These are phyloP conservation scores for Exophiala mesophila DNA, from an alignment of 2,329 filamentous ascomycete species.

Conservation along the genomic window DNA sequence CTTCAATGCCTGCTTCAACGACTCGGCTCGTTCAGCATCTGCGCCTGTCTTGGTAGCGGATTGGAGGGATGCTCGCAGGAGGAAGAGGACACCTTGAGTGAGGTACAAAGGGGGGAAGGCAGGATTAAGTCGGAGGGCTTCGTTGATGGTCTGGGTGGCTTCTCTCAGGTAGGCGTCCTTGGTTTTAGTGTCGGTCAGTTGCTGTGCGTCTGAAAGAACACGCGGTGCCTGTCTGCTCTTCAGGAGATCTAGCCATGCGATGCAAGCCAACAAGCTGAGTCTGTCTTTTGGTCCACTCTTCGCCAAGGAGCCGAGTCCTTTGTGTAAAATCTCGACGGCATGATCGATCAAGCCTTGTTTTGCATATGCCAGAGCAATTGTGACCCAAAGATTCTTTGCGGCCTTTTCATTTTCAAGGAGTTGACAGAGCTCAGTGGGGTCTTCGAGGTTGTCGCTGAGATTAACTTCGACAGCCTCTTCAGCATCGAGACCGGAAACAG, in stretches of 20 bases:
- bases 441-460: conserved; percentile 83
- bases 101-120: conserved; percentile 87
- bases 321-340: conserved; percentile 64
- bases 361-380: conserved; percentile 92
- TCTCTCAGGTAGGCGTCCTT: conserved; percentile 90
- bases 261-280: conserved; percentile 62
- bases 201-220: conserved; percentile 58
- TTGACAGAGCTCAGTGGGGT: conserved; percentile 90
- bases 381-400: conserved; percentile 92
- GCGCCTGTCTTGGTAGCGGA: conserved; percentile 64
- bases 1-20: conserved; percentile 78
- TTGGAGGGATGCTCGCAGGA: conserved; percentile 81
- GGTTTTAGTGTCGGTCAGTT: conserved; percentile 70
- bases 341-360: conserved; percentile 93
- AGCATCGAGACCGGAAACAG: conserved; percentile 56
- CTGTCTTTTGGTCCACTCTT: conserved; percentile 72
- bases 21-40: conserved; percentile 66
- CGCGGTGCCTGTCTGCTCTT: conserved; percentile 79
- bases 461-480: conserved; percentile 83
- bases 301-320: conserved; percentile 67
- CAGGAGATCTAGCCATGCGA: conserved; percentile 88
- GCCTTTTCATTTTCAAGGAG: conserved; percentile 92
- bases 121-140: conserved; percentile 90
- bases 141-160: conserved; percentile 88
- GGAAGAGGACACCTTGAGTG: conserved; percentile 80